A percentile compares a stretch with the other conserved stretches of the same genome.
Evolutionary conservation across 176 grass and related monocot species (phyloP).

Genomic region (Themeda triandra): DNA sequence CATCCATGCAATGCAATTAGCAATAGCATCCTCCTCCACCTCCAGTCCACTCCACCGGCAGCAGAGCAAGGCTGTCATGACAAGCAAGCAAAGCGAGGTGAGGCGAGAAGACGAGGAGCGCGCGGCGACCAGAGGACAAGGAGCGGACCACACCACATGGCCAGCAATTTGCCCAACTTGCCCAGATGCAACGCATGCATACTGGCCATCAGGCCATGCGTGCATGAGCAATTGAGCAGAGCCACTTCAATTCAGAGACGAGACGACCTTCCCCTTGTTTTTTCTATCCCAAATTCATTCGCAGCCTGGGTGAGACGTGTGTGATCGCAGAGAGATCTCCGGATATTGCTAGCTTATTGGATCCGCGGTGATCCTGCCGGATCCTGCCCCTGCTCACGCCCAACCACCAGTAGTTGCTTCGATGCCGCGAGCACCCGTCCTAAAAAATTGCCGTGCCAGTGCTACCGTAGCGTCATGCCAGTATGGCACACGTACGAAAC

Average conservation of each 20-base stretch:
- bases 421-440: background rate
- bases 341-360: conserved; percentile 14
- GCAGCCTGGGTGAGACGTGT: background rate
- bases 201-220: background rate
- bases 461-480: conserved; percentile 4
- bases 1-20: background rate
- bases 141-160: conserved; percentile 4
- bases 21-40: background rate
- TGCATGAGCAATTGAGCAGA: background rate
- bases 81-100: background rate
- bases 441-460: background rate
- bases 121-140: background rate
- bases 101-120: background rate
- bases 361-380: conserved; percentile 43
- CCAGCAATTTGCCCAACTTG: conserved; percentile 15
- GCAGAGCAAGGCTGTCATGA: conserved; percentile 34
- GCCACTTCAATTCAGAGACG: background rate
- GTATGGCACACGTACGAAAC: conserved; percentile 11
- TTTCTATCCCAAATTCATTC: background rate
- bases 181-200: background rate
- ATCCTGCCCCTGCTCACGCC: conserved; percentile 34
- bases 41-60: no score
- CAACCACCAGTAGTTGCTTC: conserved; percentile 25
- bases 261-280: background rate
- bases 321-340: conserved; percentile 23